Base-by-base conservation (phyloP, 352 stramenopile genomes). In the Pythium aristosporum region DNA sequence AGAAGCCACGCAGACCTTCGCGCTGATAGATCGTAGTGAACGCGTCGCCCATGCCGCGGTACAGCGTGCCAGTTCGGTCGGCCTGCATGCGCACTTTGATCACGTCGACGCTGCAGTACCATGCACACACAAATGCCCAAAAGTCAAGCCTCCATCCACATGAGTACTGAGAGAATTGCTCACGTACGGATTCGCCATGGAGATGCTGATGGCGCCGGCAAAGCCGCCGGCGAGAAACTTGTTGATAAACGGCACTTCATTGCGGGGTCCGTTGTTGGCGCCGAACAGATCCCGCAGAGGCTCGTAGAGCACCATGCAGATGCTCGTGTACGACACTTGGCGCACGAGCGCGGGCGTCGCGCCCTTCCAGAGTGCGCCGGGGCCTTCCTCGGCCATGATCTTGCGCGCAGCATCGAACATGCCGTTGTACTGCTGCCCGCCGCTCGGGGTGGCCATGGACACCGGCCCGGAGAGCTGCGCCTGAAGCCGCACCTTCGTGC, bases 81-180 rank as follows among this genome's bases (percentile, higher is more conserved):
- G 82, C 81, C 61, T 96, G 87, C 84, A 96, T 94, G 4, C 83
- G 85, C 47, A 94, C 83, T 69, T 96, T 96, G 68, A 96, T 92
- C 43, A 96, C 87, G 66, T 96, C 87, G 56, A 94, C 77, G 15
- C 85, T 94, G 25, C 25, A 30, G 25, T 30, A 61, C 11, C 50
- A 63, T 28, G 20, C 11, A 50, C 23, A 69, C 58, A 63, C 37
- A 60, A 23, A 61, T 18, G 25, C 25, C 0, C 25, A 30, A 41
- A 36, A n/a, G 25, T 28, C 37, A 37, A 15, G 49, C 23, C 61
- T 42, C 18, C 30, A 39, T 23, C n/a, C 25, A 43, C 30, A 42
- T 49, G 18, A 55, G 20, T 42, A 36, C 42, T 15, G 4, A 8
- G 57, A 21, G 6, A 41, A 25, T 79, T 23, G 44, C 18, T 50